Evolutionary conservation across 2,329 filamentous ascomycete genomes (phyloP).

Genomic region (Claviceps maximensis): DNA sequence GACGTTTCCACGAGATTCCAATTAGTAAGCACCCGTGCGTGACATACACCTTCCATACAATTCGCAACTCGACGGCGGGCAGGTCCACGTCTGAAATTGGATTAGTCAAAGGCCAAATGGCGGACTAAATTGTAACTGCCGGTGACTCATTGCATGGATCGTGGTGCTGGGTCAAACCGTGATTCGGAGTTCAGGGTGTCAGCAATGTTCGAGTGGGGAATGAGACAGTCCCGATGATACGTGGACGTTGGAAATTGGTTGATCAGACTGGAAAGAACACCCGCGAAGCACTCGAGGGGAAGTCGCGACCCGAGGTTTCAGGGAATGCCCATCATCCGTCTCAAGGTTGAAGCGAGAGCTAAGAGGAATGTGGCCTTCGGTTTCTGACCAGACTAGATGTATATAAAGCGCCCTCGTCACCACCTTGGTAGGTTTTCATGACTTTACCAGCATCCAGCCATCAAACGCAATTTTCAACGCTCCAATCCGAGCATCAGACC

Average conservation of each 20-base stretch:
- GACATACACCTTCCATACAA: too few relatives aligned
- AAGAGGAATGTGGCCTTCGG: too few relatives aligned
- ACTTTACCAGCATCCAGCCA: not conserved
- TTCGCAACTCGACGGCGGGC: not conserved
- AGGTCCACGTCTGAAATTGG: not conserved
- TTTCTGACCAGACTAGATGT: not conserved
- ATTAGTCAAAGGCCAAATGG: not conserved
- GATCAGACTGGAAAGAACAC: not conserved
- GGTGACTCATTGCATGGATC: not conserved
- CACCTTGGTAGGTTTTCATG: not conserved
- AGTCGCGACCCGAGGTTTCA: not conserved
- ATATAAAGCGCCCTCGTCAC: constrained; percentile 1
- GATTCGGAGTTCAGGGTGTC: not conserved
- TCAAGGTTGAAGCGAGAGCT: too few relatives aligned
- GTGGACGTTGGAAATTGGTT: too few relatives aligned
- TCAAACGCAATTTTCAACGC: not conserved
- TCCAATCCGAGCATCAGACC: not conserved
- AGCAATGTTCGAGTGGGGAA: not conserved
- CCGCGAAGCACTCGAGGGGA: not conserved
- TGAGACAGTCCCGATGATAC: not conserved
- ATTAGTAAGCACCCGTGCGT: not conserved
- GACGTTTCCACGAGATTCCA: constrained; percentile 2
- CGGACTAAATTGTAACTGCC: not conserved
- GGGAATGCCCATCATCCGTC: too few relatives aligned
- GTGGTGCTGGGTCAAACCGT: not conserved